Evolutionary conservation across 495 filamentous ascomycete species (phyloP), one percentile per base, ranked within the genome.

Genomic region (Penicillium canescens): DNA sequence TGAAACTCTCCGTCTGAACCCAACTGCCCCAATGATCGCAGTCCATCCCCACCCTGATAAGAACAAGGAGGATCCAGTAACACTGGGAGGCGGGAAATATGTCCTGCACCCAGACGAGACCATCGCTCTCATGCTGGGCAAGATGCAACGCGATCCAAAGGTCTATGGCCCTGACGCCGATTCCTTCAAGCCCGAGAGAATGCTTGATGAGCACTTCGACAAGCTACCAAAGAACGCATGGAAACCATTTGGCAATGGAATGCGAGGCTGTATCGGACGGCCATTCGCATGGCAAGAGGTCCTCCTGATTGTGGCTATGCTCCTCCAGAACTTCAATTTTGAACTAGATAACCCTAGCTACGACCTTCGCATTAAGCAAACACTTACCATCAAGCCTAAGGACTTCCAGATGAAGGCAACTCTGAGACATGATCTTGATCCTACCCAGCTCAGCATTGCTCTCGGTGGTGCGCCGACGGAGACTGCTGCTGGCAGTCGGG

Each of bases 311-410:
- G 63, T 79, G 47, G 79, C 83, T 0, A 76, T 77, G 51, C 48
- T 89, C 50, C 68, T 89, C n/a, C 75, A 78, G 53, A 82, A 82
- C 56, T 75, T 89, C 46, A 79, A 87, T 48, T 83, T 88, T 56
- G 73, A 78, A 59, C 67, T 78, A 38, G 82, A 72, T 14, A 78
- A 87, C 58, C 74, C 77, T 3, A 66, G 56, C 23, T 88, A 88
- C 54, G 62, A 72, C 35, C 56, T 87, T 7, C 75, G 76, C 52
- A 69, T 88, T 57, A 88, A 87, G 63, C 80, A 88, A 64, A 89
- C 87, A 0, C 72, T 91, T 9, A 91, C 88, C 1, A 80, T 89
- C 65, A 94, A 92, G 65, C 90, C 90, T 0, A 83, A 86, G 48
- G 83, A 80, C 41, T 87, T 92, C 65, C 78, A 77, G 43, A 89